Percentiles rank a stretch among this genome's conserved stretches.
Conservation (phyloP, 1,284 basidiomycete genomes). For the Irpex sp. region DNA sequence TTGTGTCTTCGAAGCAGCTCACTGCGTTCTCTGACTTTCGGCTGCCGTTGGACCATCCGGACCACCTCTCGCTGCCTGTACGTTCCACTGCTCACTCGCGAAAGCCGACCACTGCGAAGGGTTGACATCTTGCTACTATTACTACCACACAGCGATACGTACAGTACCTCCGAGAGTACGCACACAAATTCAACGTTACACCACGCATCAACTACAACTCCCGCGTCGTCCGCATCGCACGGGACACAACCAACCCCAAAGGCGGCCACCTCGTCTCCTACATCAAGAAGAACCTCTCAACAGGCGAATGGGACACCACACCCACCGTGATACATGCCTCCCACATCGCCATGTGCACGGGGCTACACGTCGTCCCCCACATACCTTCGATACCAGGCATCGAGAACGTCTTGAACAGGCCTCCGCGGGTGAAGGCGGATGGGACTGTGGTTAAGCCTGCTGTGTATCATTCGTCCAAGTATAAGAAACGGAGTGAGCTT, state of each 20-base stretch:
- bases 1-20: slow-evolving; percentile 60
- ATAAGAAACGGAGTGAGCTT: slow-evolving; percentile 47
- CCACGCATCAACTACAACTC: slow-evolving; percentile 40
- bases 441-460: slow-evolving; percentile 21
- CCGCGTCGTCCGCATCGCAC: slow-evolving; percentile 39
- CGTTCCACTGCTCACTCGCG: background rate
- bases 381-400: slow-evolving; percentile 47
- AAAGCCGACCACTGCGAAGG: background rate
- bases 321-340: slow-evolving; percentile 26
- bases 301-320: slow-evolving; percentile 24
- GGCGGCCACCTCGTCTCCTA: slow-evolving; percentile 36
- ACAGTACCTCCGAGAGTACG: slow-evolving; percentile 53
- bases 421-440: slow-evolving; percentile 4
- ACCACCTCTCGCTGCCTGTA: slow-evolving; percentile 54
- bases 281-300: slow-evolving; percentile 19
- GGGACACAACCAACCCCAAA: slow-evolving; percentile 16
- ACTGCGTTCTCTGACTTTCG: slow-evolving; percentile 67
- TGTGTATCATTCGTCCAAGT: slow-evolving; percentile 49
- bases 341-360: slow-evolving; percentile 45
- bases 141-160: slow-evolving; percentile 42
- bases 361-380: slow-evolving; percentile 48
- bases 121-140: background rate
- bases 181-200: slow-evolving; percentile 40
- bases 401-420: slow-evolving; percentile 29
- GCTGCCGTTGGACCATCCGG: slow-evolving; percentile 45